Evolutionary conservation across 345 rosid genomes (phyloP), one percentile per base, ranked within the genome.

Genomic region (Excoecaria cochinchinensis): DNA sequence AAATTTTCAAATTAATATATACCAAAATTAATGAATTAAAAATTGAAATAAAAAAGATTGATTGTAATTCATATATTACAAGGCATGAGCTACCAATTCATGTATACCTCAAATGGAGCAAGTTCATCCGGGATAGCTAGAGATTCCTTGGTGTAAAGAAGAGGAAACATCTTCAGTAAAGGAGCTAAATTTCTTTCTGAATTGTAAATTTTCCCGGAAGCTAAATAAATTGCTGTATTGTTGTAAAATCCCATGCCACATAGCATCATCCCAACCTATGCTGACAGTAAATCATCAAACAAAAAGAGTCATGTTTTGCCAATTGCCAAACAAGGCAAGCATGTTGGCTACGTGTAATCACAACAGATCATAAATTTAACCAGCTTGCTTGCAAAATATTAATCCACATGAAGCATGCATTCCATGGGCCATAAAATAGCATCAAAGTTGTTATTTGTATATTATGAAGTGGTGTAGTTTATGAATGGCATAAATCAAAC

Each of bases 231-330:
- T 16, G 97, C 85, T 46, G 94, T 95, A 67, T 78, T 87, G 80
- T 89, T 92, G 83, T 85, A 92, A 73, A 95, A 95, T 83, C 99
- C 99, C 98, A 95, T 95, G 77, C 97, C 98, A 57, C 92, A 91
- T 48, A 95, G 89, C 92, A 95, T 87, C 93, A 95, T 83, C 75
- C 98, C 98, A 8, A 95, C 98, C 99, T 95, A 86, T 83, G 81
- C 85, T 87, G 84, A 90, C 94, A 71, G 71, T 68, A 82, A 84
- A 89, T 61, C 59, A 67, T 75, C 60, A 69, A 58, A 39, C 15
- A 77, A 76, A 79, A 80, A 39, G 62, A 65, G 69, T 81, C 71
- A 79, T 75, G 57, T 62, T 74, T 36, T 50, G 47, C 17, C 67
- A 77, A 63, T 8, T 8, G 63, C 73, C n/a, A 42, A 59, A 62